These are phyloP conservation scores for Nicotiana otophora DNA, from an alignment of 257 asterid genomes.

Conservation along the genomic window DNA sequence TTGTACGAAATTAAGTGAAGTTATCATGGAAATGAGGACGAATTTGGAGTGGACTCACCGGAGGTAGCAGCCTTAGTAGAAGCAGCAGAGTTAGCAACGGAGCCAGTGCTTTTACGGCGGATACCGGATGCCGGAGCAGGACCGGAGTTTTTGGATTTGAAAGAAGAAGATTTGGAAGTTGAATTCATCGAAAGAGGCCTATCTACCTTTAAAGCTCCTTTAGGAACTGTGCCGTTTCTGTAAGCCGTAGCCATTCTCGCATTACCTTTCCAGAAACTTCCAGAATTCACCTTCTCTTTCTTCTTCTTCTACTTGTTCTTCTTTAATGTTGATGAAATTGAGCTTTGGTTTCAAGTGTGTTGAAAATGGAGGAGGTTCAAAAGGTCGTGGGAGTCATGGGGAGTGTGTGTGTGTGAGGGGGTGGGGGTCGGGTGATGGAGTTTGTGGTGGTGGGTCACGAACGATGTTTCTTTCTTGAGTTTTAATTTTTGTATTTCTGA, in stretches of 20 bases:
- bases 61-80: conserved; percentile 35
- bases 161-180: conserved; percentile 38
- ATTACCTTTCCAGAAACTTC: background rate
- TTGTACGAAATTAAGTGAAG: background rate
- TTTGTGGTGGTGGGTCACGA: conserved; percentile 23
- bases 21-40: background rate
- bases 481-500: background rate
- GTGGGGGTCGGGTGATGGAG: conserved; percentile 8
- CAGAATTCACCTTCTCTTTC: background rate
- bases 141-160: conserved; percentile 36
- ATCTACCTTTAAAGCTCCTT: conserved; percentile 40
- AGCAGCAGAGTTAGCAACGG: conserved; percentile 16
- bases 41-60: conserved; percentile 17
- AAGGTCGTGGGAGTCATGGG: conserved; percentile 7
- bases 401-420: conserved; percentile 13
- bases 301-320: background rate
- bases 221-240: conserved; percentile 45
- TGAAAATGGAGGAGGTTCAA: conserved; percentile 19
- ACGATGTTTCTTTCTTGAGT: conserved; percentile 3
- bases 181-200: conserved; percentile 22
- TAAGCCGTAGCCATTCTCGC: conserved; percentile 36
- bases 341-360: background rate
- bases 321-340: background rate
- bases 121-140: conserved; percentile 21
- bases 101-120: conserved; percentile 48